Evolutionary conservation across 305 asterid species (phyloP), one percentile per base, ranked within the genome.

Genomic region (Galium porrigens): DNA sequence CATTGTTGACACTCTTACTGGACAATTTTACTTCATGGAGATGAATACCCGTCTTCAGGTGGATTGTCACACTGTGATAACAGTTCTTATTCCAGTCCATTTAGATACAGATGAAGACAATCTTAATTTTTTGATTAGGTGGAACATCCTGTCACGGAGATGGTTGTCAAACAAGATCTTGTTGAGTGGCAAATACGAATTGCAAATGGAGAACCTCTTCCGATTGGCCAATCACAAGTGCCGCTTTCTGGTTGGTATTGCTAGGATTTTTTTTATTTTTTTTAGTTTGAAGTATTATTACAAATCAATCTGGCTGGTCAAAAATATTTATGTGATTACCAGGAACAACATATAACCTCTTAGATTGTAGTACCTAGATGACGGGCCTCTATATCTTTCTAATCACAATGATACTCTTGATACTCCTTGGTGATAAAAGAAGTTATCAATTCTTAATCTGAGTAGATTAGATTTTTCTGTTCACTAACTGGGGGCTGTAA

Each of bases 31-130:
- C 82, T 91, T 91, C 76, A 91, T 91, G 98, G 98, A 91, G 95
- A 91, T 91, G 98, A 91, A 91, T 78, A 91, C 98, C 77, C 98
- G 98, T 65, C 96, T 91, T 68, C 98, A 91, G 96, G 98, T 91
- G 69, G 67, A 72, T 77, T 77, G 57, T 59, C 59, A 65, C 53
- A 62, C 51, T 62, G 59, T 48, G 39, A 49, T 62, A 68, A 62
- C 61, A 64, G 71, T 67, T 56, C 39, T 70, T 41, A 8, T 20
- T 54, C 56, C 20, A 27, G 20, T 61, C 4, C 25, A 37, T 61
- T 33, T 20, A 56, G 22, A 46, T 30, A 6, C 17, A 51, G 46
- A 29, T 9, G 29, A 14, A 20, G 44, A 5, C 14, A 52, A 29
- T 64, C 36, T n/a, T 1, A 49, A 18, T 37, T 15, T 53, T 73